Base-by-base conservation (phyloP, 2,329 filamentous ascomycete species). In the Fusarium pilosicola region DNA sequence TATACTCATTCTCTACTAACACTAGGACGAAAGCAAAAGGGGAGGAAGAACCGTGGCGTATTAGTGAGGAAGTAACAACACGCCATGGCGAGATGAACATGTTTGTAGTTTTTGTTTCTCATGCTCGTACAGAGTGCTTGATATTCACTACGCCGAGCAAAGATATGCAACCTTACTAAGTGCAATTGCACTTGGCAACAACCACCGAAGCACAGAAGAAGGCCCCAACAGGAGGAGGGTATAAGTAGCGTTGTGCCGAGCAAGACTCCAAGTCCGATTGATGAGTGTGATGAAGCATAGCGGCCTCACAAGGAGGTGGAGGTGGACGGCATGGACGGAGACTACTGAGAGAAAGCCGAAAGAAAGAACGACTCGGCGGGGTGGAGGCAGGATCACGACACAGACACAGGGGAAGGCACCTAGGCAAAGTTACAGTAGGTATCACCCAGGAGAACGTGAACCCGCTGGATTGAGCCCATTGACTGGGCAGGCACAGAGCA, bases 211-310 rank as follows among this genome's bases (percentile, higher is more conserved):
- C 57, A 69, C 62, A 52, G 58, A 57, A 71, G 62, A 70, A 56
- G 60, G 57, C 52, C 55, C 49, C 62, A 57, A 59, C 66, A 74
- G 70, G 75, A 76, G 73, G 74, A 77, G 75, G 76, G 76, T 78
- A 74, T 60, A 66, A 67, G 76, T 77, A 78, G 71, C 49, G 55
- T 66, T 30, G 56, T 66, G 66, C 42, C 64, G 70, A 71, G 66
- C 64, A 60, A 69, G 70, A 73, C 73, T 70, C 58, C 65, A 74
- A 69, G 73, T 65, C 74, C 64, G 71, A 63, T 67, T 75, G 76
- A 78, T 76, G 76, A 78, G 77, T 74, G 75, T 55, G 51, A 77
- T 71, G 76, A 73, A 78, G 73, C 65, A 75, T 74, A 74, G 74
- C 74, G 73, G 77, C 64, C 62, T 64, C 68, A 74, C 68, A 74